A percentile compares a stretch with the other conserved stretches of the same genome.
Evolutionary conservation across 2,329 filamentous ascomycete genomes (phyloP).

Genomic region (Drechslerella dactyloides): DNA sequence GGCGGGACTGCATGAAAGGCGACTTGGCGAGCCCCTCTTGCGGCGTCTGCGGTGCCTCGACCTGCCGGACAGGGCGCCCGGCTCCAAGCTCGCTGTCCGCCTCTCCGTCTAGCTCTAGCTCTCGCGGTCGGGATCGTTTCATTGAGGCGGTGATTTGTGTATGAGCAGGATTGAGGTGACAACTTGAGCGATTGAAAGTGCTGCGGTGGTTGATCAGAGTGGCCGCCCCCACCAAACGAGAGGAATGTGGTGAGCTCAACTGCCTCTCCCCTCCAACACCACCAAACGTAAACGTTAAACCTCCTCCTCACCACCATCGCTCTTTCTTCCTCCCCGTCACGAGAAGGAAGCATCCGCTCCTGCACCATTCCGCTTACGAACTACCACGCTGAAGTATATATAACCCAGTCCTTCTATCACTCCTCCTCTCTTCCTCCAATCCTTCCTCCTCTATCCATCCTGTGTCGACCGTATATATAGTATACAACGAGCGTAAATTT

Average conservation of each 20-base stretch:
- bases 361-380: not conserved
- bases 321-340: conserved; percentile 25
- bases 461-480: not conserved
- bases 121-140: too few species aligned
- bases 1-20: conserved; percentile 5
- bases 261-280: not conserved
- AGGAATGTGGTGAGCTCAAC: conserved; percentile 30
- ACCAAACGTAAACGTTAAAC: not conserved
- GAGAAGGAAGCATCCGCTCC: conserved; percentile 31
- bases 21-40: conserved; percentile 29
- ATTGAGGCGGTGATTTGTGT: too few species aligned
- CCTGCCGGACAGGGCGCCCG: conserved; percentile 13
- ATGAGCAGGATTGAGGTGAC: too few species aligned
- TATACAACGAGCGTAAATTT: not conserved
- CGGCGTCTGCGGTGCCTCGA: conserved; percentile 28
- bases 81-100: not conserved
- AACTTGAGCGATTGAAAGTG: not conserved
- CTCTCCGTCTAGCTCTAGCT: not conserved
- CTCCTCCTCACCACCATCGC: conserved; percentile 18
- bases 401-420: conserved; percentile 21
- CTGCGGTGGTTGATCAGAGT: not conserved
- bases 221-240: conserved; percentile 22
- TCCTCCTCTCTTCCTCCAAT: not conserved
- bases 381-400: conserved; percentile 20
- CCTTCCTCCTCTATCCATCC: not conserved